Evolutionary conservation across 352 stramenopile species (phyloP).

Genomic region (Salisapilia sapeloensis): DNA sequence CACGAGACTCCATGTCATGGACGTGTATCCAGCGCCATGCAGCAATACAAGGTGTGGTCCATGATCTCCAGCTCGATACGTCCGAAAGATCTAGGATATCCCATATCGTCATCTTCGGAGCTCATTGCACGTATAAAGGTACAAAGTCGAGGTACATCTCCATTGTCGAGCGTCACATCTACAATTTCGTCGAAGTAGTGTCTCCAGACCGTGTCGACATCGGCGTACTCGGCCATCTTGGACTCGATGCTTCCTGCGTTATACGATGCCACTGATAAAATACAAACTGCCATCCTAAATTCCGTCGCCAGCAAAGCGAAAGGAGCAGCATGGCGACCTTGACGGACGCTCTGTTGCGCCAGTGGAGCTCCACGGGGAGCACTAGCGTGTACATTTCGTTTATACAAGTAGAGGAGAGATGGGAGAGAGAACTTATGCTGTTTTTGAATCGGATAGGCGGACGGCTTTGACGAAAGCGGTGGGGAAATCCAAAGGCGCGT

Average conservation of each 20-base stretch:
- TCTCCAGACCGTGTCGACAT: constrained; percentile 24
- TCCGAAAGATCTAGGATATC: constrained; percentile 47
- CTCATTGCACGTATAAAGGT: not conserved
- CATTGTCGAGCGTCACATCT: constrained; percentile 39
- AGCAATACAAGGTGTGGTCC: constrained; percentile 67
- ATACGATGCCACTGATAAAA: not conserved
- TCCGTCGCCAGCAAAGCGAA: constrained; percentile 2
- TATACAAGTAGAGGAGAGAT: too few relatives aligned
- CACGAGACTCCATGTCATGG: constrained; percentile 73
- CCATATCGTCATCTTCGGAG: not conserved
- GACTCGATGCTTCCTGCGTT: not conserved
- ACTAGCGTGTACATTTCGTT: too few relatives aligned
- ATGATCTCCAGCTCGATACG: constrained; percentile 46
- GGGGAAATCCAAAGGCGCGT: too few relatives aligned
- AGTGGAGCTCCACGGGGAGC: too few relatives aligned
- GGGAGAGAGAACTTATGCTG: too few relatives aligned
- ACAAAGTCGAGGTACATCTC: constrained; percentile 52
- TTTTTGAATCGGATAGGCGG: too few relatives aligned
- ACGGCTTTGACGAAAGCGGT: too few relatives aligned
- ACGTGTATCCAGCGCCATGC: constrained; percentile 73
- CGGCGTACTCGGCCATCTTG: not conserved
- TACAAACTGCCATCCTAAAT: constrained; percentile 2
- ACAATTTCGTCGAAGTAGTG: constrained; percentile 62
- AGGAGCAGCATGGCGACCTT: constrained; percentile 1
- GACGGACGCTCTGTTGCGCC: not conserved